Percentiles rank a stretch among this genome's conserved stretches.
These are phyloP conservation scores for Mortierella sp. DNA, from an alignment of 371 early-diverging fungal species.

Conservation along the genomic window DNA sequence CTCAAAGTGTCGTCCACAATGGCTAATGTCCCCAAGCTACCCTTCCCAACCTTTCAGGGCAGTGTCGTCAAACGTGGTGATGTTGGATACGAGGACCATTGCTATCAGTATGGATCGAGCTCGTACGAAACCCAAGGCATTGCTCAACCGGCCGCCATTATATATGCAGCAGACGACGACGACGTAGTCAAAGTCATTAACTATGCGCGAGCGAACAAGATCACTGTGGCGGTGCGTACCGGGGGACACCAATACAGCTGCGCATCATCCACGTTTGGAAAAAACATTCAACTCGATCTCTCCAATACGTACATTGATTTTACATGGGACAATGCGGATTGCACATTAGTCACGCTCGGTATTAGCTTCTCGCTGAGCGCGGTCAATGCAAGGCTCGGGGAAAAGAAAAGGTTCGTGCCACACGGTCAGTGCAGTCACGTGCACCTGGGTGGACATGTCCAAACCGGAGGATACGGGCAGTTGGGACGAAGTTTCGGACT, in stretches of 20 bases:
- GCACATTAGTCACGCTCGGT: conserved; percentile 28
- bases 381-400: conserved; percentile 24
- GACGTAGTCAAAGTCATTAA: conserved; percentile 44
- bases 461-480: conserved; percentile 53
- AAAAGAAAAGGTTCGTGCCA: conserved; percentile 26
- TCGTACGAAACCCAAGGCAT: neutral
- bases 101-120: neutral
- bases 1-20: too few relatives aligned
- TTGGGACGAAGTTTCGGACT: conserved; percentile 50
- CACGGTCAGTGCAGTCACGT: conserved; percentile 38
- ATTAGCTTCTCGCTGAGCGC: conserved; percentile 26
- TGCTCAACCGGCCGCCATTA: neutral
- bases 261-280: conserved; percentile 37
- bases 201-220: conserved; percentile 15
- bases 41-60: too few relatives aligned
- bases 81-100: too few relatives aligned
- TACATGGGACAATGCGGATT: conserved; percentile 33
- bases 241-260: conserved; percentile 53
- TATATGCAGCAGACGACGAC: conserved; percentile 25
- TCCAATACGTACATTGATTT: conserved; percentile 39
- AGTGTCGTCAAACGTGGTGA: too few relatives aligned
- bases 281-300: conserved; percentile 47
- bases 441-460: conserved; percentile 46
- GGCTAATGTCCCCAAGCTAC: too few relatives aligned
- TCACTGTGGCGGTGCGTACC: conserved; percentile 44